These are phyloP conservation scores for Blastomyces emzantsi DNA, from an alignment of 2,329 filamentous ascomycete genomes.

Conservation along the genomic window DNA sequence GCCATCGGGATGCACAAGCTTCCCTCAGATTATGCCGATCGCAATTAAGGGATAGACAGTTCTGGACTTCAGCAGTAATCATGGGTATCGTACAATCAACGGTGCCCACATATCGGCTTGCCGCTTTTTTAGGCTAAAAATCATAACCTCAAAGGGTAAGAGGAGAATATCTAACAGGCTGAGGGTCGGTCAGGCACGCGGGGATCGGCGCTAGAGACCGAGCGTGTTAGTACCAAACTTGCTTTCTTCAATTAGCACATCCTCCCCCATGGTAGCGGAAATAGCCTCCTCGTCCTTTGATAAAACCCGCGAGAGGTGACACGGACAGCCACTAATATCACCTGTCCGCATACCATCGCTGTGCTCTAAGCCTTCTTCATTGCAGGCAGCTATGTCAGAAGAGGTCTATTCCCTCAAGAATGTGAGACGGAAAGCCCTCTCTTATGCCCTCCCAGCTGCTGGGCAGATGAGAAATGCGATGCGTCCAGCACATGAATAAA, in stretches of 20 bases:
- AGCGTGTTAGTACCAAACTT: constrained; percentile 11
- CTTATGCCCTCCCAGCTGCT: no score
- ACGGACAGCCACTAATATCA: no score
- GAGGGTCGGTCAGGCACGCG: constrained; percentile 19
- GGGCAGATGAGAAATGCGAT: not conserved
- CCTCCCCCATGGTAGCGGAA: not conserved
- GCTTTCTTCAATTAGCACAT: not conserved
- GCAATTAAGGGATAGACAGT: constrained; percentile 11
- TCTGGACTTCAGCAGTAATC: not conserved
- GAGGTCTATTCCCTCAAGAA: no score
- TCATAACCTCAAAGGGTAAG: not conserved
- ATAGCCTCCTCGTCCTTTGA: no score
- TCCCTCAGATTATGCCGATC: constrained; percentile 26
- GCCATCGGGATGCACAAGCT: constrained; percentile 24
- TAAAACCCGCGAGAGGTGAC: no score
- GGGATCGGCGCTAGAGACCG: constrained; percentile 23
- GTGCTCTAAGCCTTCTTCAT: no score
- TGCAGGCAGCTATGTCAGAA: no score
- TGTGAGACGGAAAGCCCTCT: no score
- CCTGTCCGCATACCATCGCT: no score
- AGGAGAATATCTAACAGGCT: constrained; percentile 19
- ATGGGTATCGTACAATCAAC: not conserved
- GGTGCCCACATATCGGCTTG: not conserved
- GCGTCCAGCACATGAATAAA: constrained; percentile 30
- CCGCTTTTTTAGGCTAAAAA: not conserved